Evolutionary conservation across 306 rosid genomes (phyloP), one percentile per base, ranked within the genome.

Genomic region (Acmispon strigosus): DNA sequence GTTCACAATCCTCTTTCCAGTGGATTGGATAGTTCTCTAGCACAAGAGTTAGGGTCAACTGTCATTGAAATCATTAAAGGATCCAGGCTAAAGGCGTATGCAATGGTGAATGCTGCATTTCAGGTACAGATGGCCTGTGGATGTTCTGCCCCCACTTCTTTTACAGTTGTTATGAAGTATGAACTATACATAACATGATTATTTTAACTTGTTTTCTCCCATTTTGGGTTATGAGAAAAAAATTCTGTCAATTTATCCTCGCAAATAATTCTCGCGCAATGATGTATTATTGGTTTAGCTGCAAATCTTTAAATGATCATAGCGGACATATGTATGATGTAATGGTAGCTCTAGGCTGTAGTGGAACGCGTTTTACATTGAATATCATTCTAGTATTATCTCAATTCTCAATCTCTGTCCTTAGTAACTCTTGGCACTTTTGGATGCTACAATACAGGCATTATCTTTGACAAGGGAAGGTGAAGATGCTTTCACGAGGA

Each of bases 61-160:
- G 85, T 83, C 22, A 66, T 78, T 74, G 97, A 90, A 77, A 87
- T 86, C 77, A 84, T 89, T 39, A 74, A 84, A 68, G 92, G 86
- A 58, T 94, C 92, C 56, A 87, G 82, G 81, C 42, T 69, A 58
- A 88, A 78, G 78, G 95, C 97, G 36, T 85, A 84, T 65, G 78
- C 80, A 56, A 87, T 90, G 96, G 89, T 94, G 58, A 85, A 84
- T 76, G 89, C 96, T 52, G 98, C 97, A 64, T 82, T 84, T 83
- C 86, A 90, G 98, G 98, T 93, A 83, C 42, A 55, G 6, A 61
- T 51, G 36, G 47, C 65, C 55, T 75, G 15, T 11, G 67, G 45
- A 77, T 70, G 53, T 24, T 69, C 11, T 61, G 6, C 13, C 67
- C 6, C 66, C 62, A 8, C 55, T 44, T 15, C 54, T 73, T 73